Base-by-base conservation (phyloP, 805 yeast genomes). In the Groenewaldozyma salmanticensis region DNA sequence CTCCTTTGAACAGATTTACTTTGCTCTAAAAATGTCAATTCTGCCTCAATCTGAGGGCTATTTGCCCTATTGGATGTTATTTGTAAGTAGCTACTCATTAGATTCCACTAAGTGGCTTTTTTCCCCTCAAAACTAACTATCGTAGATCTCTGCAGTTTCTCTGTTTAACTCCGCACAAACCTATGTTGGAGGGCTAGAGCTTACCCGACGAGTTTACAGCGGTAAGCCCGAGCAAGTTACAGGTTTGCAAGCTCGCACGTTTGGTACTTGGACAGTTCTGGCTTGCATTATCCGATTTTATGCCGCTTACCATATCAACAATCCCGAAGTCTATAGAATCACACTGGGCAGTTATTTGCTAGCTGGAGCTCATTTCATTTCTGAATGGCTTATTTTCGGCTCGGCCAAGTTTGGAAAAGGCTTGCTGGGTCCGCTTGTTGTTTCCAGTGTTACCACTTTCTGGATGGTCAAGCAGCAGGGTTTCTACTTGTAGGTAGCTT, bases 201-300 rank as follows among this genome's bases (percentile, higher is more conserved):
- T 92, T 40, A 83, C 96, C 2, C 76, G 81, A 51, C 71, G 77
- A 49, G 96, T 92, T 5, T 92, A 92, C 58, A 80, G 73, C 27
- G 68, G 62, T 39, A 62, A 72, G 35, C 86, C 88, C 13, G 49
- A 57, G 4, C 38, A 37, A 49, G 66, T 61, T 18, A 74, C 77
- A 1, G 60, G 65, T 11, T 68, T 92, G 50, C 77, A 92, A 52
- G 95, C 96, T n/a, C 75, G 98, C 54, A 90, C 98, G 0, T 92
- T 92, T 60, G 98, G 98, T 27, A 92, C 98, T 0, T 92, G 98
- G 98, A 92, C 98, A 0, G 67, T 88, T 31, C 71, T 88, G 52
- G 79, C 95, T 2, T 75, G 95, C 1, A 68, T 90, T 22, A 79
- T 92, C 37, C 76, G 98, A 57, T 71, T 79, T 49, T 86, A 83